phyloP scores from a whole-genome alignment of 179 eudicot genomes.

The Silene vulgaris region DNA sequence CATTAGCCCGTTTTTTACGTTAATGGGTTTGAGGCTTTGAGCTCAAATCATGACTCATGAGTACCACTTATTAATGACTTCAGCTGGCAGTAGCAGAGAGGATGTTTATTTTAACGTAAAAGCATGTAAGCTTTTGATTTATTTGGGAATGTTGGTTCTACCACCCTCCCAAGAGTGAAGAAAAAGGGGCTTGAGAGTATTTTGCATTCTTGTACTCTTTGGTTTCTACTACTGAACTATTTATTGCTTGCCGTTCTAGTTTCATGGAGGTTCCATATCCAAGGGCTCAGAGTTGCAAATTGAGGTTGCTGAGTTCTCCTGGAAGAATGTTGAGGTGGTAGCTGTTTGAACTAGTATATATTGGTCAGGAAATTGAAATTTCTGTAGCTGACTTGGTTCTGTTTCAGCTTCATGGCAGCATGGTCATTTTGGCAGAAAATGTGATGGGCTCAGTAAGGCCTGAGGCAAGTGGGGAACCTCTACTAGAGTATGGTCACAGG shows the following conservation, averaged over 20 bases:
- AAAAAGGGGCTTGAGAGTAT: not conserved
- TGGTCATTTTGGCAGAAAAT: slow-evolving; percentile 68
- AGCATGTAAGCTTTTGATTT: slow-evolving; percentile 5
- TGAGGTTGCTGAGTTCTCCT: slow-evolving; percentile 82
- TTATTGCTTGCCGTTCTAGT: slow-evolving; percentile 39
- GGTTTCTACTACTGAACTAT: not conserved
- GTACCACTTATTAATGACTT: not conserved
- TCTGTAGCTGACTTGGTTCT: slow-evolving; percentile 32
- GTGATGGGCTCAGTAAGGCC: slow-evolving; percentile 53
- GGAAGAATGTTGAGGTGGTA: slow-evolving; percentile 85
- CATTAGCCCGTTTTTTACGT: too few relatives aligned
- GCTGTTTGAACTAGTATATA: slow-evolving; percentile 14
- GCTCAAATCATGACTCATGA: not conserved
- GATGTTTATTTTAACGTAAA: not conserved
- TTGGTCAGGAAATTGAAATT: not conserved
- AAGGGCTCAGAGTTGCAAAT: slow-evolving; percentile 87
- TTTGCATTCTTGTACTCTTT: not conserved
- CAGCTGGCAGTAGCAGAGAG: not conserved
- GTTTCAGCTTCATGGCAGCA: slow-evolving; percentile 80
- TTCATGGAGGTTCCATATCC: slow-evolving; percentile 80
- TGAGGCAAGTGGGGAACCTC: slow-evolving; percentile 45
- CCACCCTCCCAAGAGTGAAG: not conserved
- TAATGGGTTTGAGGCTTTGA: not conserved
- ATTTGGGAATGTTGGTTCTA: not conserved
- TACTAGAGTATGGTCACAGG: slow-evolving; percentile 83